These are phyloP conservation scores for Dactylellina haptotyla DNA, from an alignment of 2,329 filamentous ascomycete genomes.

Conservation along the genomic window DNA sequence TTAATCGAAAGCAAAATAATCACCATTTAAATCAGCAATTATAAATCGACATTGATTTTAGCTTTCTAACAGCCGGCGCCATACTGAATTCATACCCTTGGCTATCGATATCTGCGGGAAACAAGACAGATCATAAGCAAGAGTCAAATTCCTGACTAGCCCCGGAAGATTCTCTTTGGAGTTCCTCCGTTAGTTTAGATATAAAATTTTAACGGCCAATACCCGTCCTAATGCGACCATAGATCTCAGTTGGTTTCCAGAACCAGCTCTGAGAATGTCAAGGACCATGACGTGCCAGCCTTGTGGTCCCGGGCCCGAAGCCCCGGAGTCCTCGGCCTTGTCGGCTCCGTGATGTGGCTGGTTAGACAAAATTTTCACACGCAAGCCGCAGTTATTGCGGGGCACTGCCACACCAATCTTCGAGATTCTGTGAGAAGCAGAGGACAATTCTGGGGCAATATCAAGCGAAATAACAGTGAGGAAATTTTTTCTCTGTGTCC, in stretches of 20 bases:
- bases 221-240: neutral
- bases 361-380: constrained; percentile 12
- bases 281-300: neutral
- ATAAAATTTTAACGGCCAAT: neutral
- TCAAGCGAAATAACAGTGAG: constrained; percentile 16
- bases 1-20: too few relatives aligned
- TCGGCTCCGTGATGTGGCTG: constrained; percentile 8
- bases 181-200: neutral
- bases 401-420: constrained; percentile 33
- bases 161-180: neutral
- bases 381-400: constrained; percentile 11
- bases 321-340: neutral
- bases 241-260: neutral
- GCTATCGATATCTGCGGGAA: constrained; percentile 1
- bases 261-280: neutral
- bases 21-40: neutral
- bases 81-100: neutral
- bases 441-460: constrained; percentile 9
- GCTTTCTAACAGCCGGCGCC: neutral
- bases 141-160: neutral
- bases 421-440: too few relatives aligned
- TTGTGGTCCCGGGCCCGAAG: constrained; percentile 9
- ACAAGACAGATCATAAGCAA: constrained; percentile 3
- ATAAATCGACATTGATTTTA: constrained; percentile 1
- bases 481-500: constrained; percentile 6